These are phyloP conservation scores for Plasmodiophora brassicae DNA, from an alignment of 208 protist species.

Conservation along the genomic window DNA sequence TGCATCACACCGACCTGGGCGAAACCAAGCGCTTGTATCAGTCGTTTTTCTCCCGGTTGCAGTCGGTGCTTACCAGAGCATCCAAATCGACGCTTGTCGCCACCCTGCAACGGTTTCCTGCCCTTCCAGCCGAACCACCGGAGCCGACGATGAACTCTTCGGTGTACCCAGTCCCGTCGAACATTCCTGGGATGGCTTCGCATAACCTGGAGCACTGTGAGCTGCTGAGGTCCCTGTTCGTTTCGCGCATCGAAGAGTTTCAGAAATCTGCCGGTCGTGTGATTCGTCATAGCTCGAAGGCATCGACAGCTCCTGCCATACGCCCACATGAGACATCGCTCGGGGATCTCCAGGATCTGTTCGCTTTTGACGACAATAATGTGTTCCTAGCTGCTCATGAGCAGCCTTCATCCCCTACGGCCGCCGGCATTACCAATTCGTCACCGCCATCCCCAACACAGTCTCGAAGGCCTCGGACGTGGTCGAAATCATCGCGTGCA, in stretches of 20 bases:
- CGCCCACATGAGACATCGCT: not conserved
- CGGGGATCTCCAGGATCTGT: too few relatives aligned
- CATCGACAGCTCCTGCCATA: not conserved
- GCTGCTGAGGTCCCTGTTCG: not conserved
- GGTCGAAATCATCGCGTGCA: too few relatives aligned
- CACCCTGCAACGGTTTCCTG: not conserved
- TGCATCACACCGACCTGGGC: not conserved
- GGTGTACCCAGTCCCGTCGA: not conserved
- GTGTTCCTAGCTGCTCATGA: too few relatives aligned
- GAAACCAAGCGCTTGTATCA: not conserved
- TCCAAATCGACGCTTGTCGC: not conserved
- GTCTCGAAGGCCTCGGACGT: too few relatives aligned
- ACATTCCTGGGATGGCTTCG: not conserved
- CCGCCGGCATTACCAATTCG: too few relatives aligned
- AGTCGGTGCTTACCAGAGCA: not conserved
- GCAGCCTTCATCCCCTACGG: too few relatives aligned
- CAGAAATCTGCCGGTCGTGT: not conserved
- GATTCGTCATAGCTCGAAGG: not conserved
- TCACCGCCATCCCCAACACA: too few relatives aligned
- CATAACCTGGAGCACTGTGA: slow-evolving; percentile 4
- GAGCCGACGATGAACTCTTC: slow-evolving; percentile 3
- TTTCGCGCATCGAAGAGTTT: not conserved
- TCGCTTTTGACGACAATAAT: too few relatives aligned
- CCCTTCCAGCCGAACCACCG: not conserved
- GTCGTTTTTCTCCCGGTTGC: not conserved